Evolutionary conservation across 495 filamentous ascomycete genomes (phyloP), one percentile per base, ranked within the genome.

Genomic region (Schizothecium vesticola): DNA sequence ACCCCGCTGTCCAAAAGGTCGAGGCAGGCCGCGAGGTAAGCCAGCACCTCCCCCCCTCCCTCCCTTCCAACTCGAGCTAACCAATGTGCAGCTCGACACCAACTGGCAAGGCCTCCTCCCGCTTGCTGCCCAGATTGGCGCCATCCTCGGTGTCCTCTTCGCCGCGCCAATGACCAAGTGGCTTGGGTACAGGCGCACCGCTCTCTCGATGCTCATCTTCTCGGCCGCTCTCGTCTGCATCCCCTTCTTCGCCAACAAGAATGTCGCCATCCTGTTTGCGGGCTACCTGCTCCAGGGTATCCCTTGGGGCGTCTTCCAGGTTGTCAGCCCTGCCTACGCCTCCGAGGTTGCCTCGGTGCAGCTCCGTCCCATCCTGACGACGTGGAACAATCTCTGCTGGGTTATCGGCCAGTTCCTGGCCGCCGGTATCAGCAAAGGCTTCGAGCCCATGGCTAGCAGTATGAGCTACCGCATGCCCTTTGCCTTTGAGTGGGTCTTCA

Each of bases 201-300:
- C 84, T 62, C 71, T 84, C 1, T 57, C 76, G 16, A 80, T 83
- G 25, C 77, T 88, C 10, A 67, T 73, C 12, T 75, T 79, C 51
- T 75, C 84, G 57, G 82, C 79, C 19, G 78, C 74, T 1, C 81
- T 86, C 60, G 81, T 86, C 63, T 87, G 86, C 76, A 79, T 88
- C 65, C 78, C 80, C 3, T 87, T 89, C 82, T 90, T 90, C 55
- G 87, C 90, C 25, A 79, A 81, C 7, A 51, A 51, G 43, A 87
- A 80, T 64, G 81, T 92, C 51, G 75, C 85, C 55, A 74, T 87
- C 9, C 82, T 93, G 31, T 80, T 89, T 13, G 86, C 84, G 8
- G 90, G 86, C 43, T 89, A 90, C 74, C 84, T 92, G 36, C 81
- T 93, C 61, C 87, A 87, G 66, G 90, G 90, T 64, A 86, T 93